Evolutionary conservation across 257 asterid species (phyloP).

Genomic region (Prunella vulgaris): DNA sequence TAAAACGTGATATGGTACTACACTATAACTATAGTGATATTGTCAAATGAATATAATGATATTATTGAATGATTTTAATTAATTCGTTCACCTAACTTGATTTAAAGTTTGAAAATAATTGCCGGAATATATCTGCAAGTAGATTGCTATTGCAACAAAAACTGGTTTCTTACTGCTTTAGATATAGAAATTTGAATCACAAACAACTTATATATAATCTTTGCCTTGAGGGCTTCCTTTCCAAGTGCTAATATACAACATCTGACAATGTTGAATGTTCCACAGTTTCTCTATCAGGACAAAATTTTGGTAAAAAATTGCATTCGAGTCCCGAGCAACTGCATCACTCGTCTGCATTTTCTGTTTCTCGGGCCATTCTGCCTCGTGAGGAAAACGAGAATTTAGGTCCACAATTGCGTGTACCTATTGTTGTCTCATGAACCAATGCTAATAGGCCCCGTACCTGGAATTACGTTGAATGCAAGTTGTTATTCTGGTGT

Average conservation of each 20-base stretch:
- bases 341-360: background rate
- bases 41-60: too few species aligned
- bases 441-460: conserved; percentile 39
- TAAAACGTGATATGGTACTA: too few species aligned
- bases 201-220: background rate
- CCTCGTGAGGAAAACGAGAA: too few species aligned
- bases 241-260: background rate
- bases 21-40: too few species aligned
- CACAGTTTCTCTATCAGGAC: background rate
- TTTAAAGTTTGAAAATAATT: background rate
- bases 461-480: conserved; percentile 31
- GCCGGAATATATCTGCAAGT: too few species aligned
- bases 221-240: background rate
- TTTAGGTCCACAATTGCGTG: background rate
- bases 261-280: background rate
- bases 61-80: too few species aligned
- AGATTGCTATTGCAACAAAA: background rate
- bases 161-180: background rate
- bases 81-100: too few species aligned
- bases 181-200: background rate
- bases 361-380: background rate
- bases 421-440: background rate
- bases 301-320: background rate
- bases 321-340: background rate
- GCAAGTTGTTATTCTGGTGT: background rate